Evolutionary conservation across 202 grass and related monocot species (phyloP).

Genomic region (Setaria viridis): DNA sequence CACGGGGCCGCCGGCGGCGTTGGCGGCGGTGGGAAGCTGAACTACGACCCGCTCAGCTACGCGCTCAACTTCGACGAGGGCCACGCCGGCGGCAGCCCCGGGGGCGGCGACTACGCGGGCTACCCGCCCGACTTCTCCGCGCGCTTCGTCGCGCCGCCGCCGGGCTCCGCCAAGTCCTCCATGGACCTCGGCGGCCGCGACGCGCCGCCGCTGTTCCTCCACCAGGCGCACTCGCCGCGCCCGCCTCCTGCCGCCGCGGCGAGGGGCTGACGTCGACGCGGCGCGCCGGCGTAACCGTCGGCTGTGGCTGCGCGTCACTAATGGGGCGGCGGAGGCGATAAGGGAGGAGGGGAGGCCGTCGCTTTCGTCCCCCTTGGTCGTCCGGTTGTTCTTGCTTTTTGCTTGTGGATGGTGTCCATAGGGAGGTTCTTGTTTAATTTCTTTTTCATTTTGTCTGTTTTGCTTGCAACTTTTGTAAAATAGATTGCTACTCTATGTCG

Average conservation of each 20-base stretch:
- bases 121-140: conserved; percentile 71
- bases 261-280: conserved; percentile 6
- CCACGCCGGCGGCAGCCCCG: conserved; percentile 55
- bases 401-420: conserved; percentile 9
- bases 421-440: neutral
- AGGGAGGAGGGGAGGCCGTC: conserved; percentile 35
- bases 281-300: conserved; percentile 14
- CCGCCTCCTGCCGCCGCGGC: neutral
- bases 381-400: conserved; percentile 21
- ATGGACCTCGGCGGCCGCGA: conserved; percentile 70
- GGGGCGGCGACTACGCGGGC: conserved; percentile 32
- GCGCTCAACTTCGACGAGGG: conserved; percentile 97
- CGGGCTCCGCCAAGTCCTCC: conserved; percentile 49
- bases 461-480: conserved; percentile 23
- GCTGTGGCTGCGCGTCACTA: neutral
- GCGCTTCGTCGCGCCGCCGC: conserved; percentile 59
- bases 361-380: conserved; percentile 36
- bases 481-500: neutral
- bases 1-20: neutral
- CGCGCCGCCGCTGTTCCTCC: conserved; percentile 47
- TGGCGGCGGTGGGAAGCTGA: conserved; percentile 46
- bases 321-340: conserved; percentile 50
- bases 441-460: neutral
- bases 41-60: conserved; percentile 93
- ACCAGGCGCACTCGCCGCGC: conserved; percentile 22